A percentile compares a stretch with the other conserved stretches of the same genome.
These are phyloP conservation scores for thale cress (Arabidopsis thaliana) DNA, from an alignment of 345 rosid genomes.

Conservation along the genomic window TAIR10.1 NC_003070.9:12597001-12597500, in stretches of 20 bases:
- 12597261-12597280: slow-evolving; percentile 20
- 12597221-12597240: slow-evolving; percentile 35
- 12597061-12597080: neutral
- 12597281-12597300: slow-evolving; percentile 53
- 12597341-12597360: slow-evolving; percentile 64
- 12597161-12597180: slow-evolving; percentile 35
- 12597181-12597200: slow-evolving; percentile 33
- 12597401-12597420: slow-evolving; percentile 82
- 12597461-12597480: slow-evolving; percentile 61
- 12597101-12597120: slow-evolving; percentile 38
- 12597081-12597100: slow-evolving; percentile 43
- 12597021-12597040: slow-evolving; percentile 55
- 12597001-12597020: slow-evolving; percentile 73
- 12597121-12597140: slow-evolving; percentile 37
- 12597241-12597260: slow-evolving; percentile 25
- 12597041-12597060: slow-evolving; percentile 48
- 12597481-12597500: slow-evolving; percentile 75
- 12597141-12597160: slow-evolving; percentile 33
- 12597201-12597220: slow-evolving; percentile 33
- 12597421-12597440: slow-evolving; percentile 85
- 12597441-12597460: slow-evolving; percentile 74
- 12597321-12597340: slow-evolving; percentile 89
- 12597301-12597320: slow-evolving; percentile 69
- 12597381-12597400: slow-evolving; percentile 63
- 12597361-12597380: slow-evolving; percentile 63